Conservation (phyloP, 805 yeast species). For the Lipomyces mesembrius region DNA sequence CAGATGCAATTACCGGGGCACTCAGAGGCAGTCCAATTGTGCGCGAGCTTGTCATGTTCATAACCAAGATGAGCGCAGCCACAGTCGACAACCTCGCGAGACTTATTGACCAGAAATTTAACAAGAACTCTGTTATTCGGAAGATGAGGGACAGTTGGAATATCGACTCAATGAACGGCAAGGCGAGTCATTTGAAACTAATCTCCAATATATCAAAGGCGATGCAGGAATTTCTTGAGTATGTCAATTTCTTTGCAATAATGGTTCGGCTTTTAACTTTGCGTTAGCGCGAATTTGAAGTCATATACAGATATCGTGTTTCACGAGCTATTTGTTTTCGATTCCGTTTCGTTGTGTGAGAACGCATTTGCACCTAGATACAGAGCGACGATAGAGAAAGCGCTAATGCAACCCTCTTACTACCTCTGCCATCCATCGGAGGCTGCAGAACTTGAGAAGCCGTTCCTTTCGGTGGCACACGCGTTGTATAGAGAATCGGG, state of each 20-base stretch:
- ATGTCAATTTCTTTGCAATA: not conserved
- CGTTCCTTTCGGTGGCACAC: constrained; percentile 26
- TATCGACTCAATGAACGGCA: constrained; percentile 5
- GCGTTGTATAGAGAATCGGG: constrained; percentile 34
- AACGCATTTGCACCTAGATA: constrained; percentile 18
- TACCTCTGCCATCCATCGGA: constrained; percentile 12
- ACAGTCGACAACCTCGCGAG: constrained; percentile 9
- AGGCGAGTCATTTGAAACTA: constrained; percentile 14
- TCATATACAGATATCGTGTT: constrained; percentile 25
- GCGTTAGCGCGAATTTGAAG: not conserved
- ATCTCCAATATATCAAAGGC: constrained; percentile 13
- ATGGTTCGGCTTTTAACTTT: not conserved
- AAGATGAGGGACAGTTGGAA: constrained; percentile 20
- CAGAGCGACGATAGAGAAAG: constrained; percentile 25
- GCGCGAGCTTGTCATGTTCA: constrained; percentile 7
- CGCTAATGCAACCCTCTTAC: constrained; percentile 14
- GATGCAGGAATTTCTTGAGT: not conserved
- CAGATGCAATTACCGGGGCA: constrained; percentile 23
- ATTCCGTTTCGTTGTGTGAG: constrained; percentile 15
- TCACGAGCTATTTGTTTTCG: constrained; percentile 28
- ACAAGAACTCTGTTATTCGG: not conserved
- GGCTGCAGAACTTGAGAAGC: constrained; percentile 1
- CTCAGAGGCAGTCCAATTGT: constrained; percentile 12
- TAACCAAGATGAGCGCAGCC: constrained; percentile 12
- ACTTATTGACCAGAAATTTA: constrained; percentile 9